Evolutionary conservation across 1,139 yeast genomes (phyloP), one percentile per base, ranked within the genome.

Genomic region (Magnusiomyces ingens): DNA sequence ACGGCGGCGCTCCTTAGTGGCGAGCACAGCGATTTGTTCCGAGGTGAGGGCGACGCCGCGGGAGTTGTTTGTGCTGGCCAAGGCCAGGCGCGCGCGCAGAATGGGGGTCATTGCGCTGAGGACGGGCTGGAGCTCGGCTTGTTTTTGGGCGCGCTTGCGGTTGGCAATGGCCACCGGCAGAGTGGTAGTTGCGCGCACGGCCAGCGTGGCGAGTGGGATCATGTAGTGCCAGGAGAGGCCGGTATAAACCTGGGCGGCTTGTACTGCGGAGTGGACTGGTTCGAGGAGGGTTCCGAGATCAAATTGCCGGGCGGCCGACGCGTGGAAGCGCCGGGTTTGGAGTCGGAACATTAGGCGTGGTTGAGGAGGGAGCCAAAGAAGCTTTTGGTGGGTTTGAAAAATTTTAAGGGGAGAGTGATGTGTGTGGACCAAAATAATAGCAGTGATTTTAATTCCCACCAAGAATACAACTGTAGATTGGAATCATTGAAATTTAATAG

Each of bases 201-300:
- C 71, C 36, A 89, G 67, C 0, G 97, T 88, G 0, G 88, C 71
- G 18, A 82, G 45, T 0, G 98, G 98, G 10, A 91, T 84, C 43
- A 90, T 69, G 0, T 80, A 80, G 76, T 89, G 82, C 96, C 97
- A 91, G 11, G 95, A 88, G 5, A 89, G 63, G 0, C 88, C 87
- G 0, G 85, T 69, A 17, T 66, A 60, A 1, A 58, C 55, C 11
- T 69, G 70, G 1, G 54, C 56, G n/a, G 56, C 47, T 41, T 60
- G 65, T n/a, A 63, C 48, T 5, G 64, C 60, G 37, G 58, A 51
- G 52, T 64, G 64, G 18, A 62, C 61, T 1, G 65, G 66, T 10
- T 55, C 59, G 2, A 64, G 55, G 2, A 47, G 35, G 12, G 49
- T 21, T 8, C 22, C 19, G 18, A 47, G 35, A 10, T 47, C 49